Conservation (phyloP, 371 early-diverging fungal species). For the Rhizopus arrhizus region DNA sequence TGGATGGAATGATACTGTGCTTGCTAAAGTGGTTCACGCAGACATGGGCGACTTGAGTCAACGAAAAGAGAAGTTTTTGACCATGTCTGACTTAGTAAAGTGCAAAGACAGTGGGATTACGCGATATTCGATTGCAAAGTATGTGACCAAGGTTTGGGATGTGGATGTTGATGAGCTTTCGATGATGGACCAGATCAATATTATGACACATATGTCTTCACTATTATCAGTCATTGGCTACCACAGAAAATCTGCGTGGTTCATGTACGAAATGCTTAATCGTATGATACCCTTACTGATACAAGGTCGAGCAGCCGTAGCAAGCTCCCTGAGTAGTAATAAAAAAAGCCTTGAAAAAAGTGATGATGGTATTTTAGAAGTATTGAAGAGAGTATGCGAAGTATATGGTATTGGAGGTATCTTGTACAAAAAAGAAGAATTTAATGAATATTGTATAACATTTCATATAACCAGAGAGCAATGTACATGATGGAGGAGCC, state of each 20-base stretch:
- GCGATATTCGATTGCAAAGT: conserved; percentile 61
- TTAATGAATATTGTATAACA: neutral
- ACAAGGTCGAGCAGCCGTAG: conserved; percentile 45
- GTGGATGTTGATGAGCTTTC: conserved; percentile 58
- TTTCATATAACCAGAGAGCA: conserved; percentile 12
- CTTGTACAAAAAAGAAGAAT: neutral
- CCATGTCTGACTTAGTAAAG: conserved; percentile 15
- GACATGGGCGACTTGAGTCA: neutral
- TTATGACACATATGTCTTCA: conserved; percentile 67
- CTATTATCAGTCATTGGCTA: conserved; percentile 68
- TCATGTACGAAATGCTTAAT: conserved; percentile 70
- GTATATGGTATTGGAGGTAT: conserved; percentile 68
- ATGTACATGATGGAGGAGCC: conserved; percentile 32
- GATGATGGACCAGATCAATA: conserved; percentile 65
- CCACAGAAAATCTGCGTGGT: conserved; percentile 77
- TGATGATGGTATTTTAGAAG: conserved; percentile 67
- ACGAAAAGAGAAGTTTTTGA: conserved; percentile 13
- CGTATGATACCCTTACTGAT: conserved; percentile 64
- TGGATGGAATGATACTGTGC: conserved; percentile 39
- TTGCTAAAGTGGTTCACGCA: conserved; percentile 20
- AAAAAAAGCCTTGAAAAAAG: conserved; percentile 17
- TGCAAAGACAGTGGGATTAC: conserved; percentile 32
- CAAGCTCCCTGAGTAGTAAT: conserved; percentile 28
- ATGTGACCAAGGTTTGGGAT: conserved; percentile 63
- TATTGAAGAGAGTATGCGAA: conserved; percentile 68